Conservation (phyloP, 2,329 filamentous ascomycete genomes). For the Penicillium sp. region DNA sequence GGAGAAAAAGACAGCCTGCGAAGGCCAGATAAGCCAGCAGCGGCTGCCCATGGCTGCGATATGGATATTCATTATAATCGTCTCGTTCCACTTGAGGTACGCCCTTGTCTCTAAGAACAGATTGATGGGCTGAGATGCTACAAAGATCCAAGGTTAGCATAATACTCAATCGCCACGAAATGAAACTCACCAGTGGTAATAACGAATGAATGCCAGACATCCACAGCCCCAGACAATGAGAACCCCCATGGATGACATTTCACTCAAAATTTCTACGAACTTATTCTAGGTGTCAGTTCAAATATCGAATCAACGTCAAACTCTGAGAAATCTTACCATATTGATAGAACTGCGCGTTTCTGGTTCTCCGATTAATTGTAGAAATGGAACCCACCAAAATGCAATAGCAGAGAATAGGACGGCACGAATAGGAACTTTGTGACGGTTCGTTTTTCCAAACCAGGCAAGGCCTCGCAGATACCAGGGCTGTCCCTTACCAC, state of each 20-base stretch:
- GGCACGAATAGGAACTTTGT: constrained; percentile 42
- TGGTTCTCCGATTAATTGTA: constrained; percentile 33
- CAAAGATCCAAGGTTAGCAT: not conserved
- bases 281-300: constrained; percentile 13
- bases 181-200: constrained; percentile 38
- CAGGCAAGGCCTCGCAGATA: constrained; percentile 20
- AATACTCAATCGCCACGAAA: too few relatives aligned
- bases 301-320: not conserved
- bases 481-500: constrained; percentile 19
- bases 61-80: constrained; percentile 40
- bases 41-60: constrained; percentile 45
- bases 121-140: constrained; percentile 8
- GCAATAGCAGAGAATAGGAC: constrained; percentile 43
- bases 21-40: constrained; percentile 42
- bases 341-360: not conserved
- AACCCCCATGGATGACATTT: constrained; percentile 41
- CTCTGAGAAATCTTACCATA: not conserved
- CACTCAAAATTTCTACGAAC: constrained; percentile 46
- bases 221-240: constrained; percentile 48
- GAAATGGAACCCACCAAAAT: constrained; percentile 50
- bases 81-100: not conserved
- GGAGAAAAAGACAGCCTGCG: constrained; percentile 40
- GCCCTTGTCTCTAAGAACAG: constrained; percentile 10
- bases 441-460: constrained; percentile 31
- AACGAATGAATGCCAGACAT: constrained; percentile 47